These are phyloP conservation scores for Coelastrella sp. DNA, from an alignment of 139 green algal genomes.

Conservation along the genomic window DNA sequence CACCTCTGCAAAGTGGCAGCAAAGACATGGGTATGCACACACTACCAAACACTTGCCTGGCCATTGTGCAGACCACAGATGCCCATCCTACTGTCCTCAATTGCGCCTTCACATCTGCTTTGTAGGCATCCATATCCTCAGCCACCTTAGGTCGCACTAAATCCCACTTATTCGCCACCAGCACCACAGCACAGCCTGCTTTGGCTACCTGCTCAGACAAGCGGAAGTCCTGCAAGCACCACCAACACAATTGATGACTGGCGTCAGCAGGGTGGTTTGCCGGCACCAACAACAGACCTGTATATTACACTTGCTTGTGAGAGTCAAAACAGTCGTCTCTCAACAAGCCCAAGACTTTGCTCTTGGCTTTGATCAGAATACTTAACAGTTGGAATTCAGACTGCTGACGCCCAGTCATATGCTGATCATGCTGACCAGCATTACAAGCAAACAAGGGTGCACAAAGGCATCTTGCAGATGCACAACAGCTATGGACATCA, in stretches of 20 bases:
- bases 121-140: conserved; percentile 51
- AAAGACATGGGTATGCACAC: background rate
- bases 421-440: too few relatives aligned
- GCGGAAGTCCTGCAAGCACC: conserved; percentile 69
- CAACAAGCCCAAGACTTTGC: too few relatives aligned
- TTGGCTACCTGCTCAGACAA: conserved; percentile 70
- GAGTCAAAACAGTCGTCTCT: too few relatives aligned
- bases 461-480: too few relatives aligned
- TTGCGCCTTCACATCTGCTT: conserved; percentile 75
- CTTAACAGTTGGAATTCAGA: too few relatives aligned
- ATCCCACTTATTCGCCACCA: conserved; percentile 99
- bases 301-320: too few relatives aligned
- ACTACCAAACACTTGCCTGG: conserved; percentile 43
- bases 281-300: too few relatives aligned
- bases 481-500: too few relatives aligned
- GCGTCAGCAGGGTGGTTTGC: background rate
- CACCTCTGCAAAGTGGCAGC: too few relatives aligned
- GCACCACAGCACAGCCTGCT: conserved; percentile 89
- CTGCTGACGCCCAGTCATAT: too few relatives aligned
- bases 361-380: too few relatives aligned
- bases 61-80: conserved; percentile 88
- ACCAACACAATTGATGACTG: background rate
- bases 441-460: too few relatives aligned
- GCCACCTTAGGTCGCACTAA: conserved; percentile 56
- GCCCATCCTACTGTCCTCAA: conserved; percentile 92